Conservation (phyloP, 1,284 basidiomycete genomes). For the Austroboletus sp. region DNA sequence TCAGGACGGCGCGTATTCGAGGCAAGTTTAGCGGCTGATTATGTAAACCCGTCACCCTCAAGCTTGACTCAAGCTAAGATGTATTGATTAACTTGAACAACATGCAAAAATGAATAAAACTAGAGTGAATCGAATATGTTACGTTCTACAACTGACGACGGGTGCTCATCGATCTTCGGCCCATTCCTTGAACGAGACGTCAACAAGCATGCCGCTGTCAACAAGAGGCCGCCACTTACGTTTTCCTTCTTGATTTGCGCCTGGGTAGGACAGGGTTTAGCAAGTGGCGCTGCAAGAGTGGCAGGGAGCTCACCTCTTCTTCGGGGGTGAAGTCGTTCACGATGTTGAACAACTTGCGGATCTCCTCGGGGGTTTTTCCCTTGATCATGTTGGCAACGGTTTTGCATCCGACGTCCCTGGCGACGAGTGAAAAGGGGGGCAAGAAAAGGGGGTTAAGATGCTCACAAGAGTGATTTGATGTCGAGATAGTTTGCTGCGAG, state of each 20-base stretch:
- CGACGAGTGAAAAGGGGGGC: constrained; percentile 2
- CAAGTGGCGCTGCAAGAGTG: background rate
- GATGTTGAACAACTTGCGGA: constrained; percentile 94
- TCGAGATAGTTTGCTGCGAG: constrained; percentile 99
- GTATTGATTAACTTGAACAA: constrained; percentile 20
- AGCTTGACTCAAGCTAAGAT: constrained; percentile 2
- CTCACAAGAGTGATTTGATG: constrained; percentile 95
- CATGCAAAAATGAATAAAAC: constrained; percentile 16
- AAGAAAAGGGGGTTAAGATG: constrained; percentile 14
- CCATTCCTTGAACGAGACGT: constrained; percentile 60
- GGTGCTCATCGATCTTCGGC: constrained; percentile 71
- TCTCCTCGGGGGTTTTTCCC: constrained; percentile 94
- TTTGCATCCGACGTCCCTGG: constrained; percentile 97
- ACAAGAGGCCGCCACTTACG: constrained; percentile 44
- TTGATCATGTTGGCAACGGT: constrained; percentile 99
- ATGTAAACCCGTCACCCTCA: constrained; percentile 20
- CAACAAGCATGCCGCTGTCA: constrained; percentile 4
- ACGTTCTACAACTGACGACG: constrained; percentile 20
- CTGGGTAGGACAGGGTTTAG: constrained; percentile 33
- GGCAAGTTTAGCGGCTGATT: constrained; percentile 12
- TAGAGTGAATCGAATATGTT: constrained; percentile 22
- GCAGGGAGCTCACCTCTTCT: constrained; percentile 68
- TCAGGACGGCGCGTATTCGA: background rate
- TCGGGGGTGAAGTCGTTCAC: constrained; percentile 98
- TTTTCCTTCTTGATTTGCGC: constrained; percentile 99